Base-by-base conservation (phyloP, 495 filamentous ascomycete species). In the Cercophora samala region DNA sequence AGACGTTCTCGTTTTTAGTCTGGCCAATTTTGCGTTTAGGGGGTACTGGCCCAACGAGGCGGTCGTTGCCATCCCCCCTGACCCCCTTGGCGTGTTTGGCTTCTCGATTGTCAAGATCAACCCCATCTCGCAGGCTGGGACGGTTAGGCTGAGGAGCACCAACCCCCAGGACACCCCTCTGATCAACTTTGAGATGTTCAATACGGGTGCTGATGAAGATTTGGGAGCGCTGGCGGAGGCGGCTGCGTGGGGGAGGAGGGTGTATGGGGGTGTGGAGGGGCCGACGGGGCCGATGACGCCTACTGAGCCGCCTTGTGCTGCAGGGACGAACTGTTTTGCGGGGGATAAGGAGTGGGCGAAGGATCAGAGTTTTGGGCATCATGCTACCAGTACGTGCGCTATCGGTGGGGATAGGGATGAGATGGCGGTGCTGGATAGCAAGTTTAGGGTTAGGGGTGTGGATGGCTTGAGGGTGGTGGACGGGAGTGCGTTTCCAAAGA, bases 161-260 rank as follows among this genome's bases (percentile, higher is more conserved):
- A 76, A 82, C 64, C 79, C 80, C 0, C 73, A 73, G 21, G 82
- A 82, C 37, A 68, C 75, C 52, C 82, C 82, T 0, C 64, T 74
- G 1, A 81, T 84, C 59, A 74, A 76, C 37, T 83, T 83, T 68
- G 76, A 82, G 62, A 77, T 78, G 64, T 83, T 83, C 55, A 26
- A 51, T 8, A 67, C 62, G 0, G 51, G 22, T 4, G 65, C 60
- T 3, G 63, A 62, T 24, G n/a, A 64, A 70, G 80, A 81, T 75
- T 63, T 77, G 72, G 42, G 80, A 75, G 74, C 78, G 74, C 65
- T 85, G 80, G 75, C 85, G 64, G 84, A 87, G 72, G 79, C 86
- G 60, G 78, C 87, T 1, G 81, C 81, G 66, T 86, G 85, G 26
- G 80, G 79, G 18, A 86, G 86, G 80, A 68, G 73, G 0, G 75